phyloP scores from a whole-genome alignment of 345 rosid genomes.

The Excoecaria agallocha region DNA sequence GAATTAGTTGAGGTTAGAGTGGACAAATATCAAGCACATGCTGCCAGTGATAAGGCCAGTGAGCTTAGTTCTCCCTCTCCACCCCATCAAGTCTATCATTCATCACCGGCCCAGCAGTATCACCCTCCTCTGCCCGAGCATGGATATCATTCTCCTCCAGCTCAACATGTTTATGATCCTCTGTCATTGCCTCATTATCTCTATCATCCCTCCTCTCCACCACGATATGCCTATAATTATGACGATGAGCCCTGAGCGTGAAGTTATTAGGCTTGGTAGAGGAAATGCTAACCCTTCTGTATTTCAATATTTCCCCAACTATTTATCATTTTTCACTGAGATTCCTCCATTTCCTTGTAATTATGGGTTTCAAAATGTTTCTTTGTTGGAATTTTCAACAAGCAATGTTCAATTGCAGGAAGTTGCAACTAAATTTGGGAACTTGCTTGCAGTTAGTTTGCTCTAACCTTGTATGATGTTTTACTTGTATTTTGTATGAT shows the following conservation, averaged over 20 bases:
- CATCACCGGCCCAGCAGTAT: conserved; percentile 34
- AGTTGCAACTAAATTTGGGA: too few relatives aligned
- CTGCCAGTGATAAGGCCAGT: conserved; percentile 32
- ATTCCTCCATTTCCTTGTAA: neutral
- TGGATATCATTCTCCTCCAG: conserved; percentile 36
- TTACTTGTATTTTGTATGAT: too few relatives aligned
- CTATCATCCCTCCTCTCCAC: conserved; percentile 27
- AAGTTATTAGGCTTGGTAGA: conserved; percentile 6
- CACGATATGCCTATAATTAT: conserved; percentile 40
- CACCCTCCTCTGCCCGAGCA: conserved; percentile 26
- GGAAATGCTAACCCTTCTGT: conserved; percentile 20
- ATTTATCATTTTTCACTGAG: neutral
- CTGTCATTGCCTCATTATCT: conserved; percentile 37
- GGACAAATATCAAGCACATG: conserved; percentile 8
- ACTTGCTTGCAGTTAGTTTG: too few relatives aligned
- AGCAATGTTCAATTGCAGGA: too few relatives aligned
- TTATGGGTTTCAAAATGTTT: neutral
- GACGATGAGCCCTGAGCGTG: conserved; percentile 26
- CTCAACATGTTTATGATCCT: conserved; percentile 36
- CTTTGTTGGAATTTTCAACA: too few relatives aligned
- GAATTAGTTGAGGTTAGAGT: conserved; percentile 43
- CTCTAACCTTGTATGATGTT: too few relatives aligned
- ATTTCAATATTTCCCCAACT: neutral
- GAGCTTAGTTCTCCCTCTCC: conserved; percentile 64
- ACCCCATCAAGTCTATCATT: conserved; percentile 30